Evolutionary conservation across 208 protist genomes (phyloP), one percentile per base, ranked within the genome.

Genomic region (Trypanosoma platydactyli): DNA sequence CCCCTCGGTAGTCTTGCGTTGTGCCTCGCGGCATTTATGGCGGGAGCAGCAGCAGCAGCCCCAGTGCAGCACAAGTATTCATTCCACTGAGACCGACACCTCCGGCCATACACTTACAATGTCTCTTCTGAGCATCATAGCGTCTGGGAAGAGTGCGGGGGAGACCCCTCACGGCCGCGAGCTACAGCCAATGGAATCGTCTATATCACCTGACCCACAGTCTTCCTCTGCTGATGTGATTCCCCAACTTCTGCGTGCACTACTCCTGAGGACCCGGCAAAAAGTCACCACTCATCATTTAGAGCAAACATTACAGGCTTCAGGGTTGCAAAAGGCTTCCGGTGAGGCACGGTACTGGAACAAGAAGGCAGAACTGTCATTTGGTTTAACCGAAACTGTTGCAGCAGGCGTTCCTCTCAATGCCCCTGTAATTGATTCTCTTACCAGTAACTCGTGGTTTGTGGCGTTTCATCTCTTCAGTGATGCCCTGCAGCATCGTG

Each of bases 381-480:
- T 9, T 38, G 33, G 33, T n/a, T n/a, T n/a, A n/a, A n/a, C n/a
- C n/a, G n/a, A n/a, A n/a, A n/a, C n/a, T n/a, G n/a, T n/a, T 30
- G 16, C 30, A 56, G 20, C 29, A 9, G 27, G 20, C 29, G 29
- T 35, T 22, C 2, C 25, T 44, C 22, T 11, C 20, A 33, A 22
- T 61, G 3, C 56, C 7, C 12, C 41, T 24, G 2, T 33, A 44
- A 20, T 46, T n/a, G 25, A 7, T 24, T 20, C 30, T 18, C 6
- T 40, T 16, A 12, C 11, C 18, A 51, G n/a, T 7, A 65, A 16
- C 4, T 44, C 40, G 16, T 91, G 85, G 85, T 44, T 73, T 24
- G 46, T 57, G 5, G 79, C 86, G 30, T 80, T 92, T 53, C 18
- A 56, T 24, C 68, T 87, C 24, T 92, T 92, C 59, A 68, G 68